Evolutionary conservation across 1,284 basidiomycete species (phyloP), one percentile per base, ranked within the genome.

Genomic region (Sanguinoderma infundibulare): DNA sequence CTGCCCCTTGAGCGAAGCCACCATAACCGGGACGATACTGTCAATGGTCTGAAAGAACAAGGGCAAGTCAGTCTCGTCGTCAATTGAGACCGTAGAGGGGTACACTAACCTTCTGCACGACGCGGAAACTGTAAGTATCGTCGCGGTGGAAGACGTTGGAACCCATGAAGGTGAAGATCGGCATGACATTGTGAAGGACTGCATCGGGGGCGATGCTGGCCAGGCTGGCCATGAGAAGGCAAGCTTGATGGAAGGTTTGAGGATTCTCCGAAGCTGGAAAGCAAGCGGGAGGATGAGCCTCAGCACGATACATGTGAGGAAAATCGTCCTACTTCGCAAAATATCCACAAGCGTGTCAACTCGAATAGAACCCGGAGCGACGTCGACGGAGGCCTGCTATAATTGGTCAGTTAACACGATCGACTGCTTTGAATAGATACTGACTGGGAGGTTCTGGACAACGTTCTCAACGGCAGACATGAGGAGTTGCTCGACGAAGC

Each of bases 101-200:
- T 0, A 6, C 36, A 26, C 71, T 62, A 57, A 93, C 94, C 83
- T 92, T 94, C 73, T 98, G 95, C 12, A 99, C 94, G 5, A 99
- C 96, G 32, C 89, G 87, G 79, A 98, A 96, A 72, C 93, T 97
- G 77, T 96, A 97, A 0, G 92, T 87, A 73, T 99, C 98, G 72
- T 99, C 98, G 49, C 96, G 85, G 74, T 98, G 96, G 78, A 99
- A 91, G 24, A 98, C 90, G 62, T 95, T 95, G 8, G 95, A 93
- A 30, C 98, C 97, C 91, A 99, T 98, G 79, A 98, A 99, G 0
- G 97, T 98, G 79, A 99, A 98, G 60, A 99, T 91, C 6, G 98
- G 96, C 95, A 99, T 98, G 62, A 98, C 86, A 70, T 98, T 96
- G 74, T 95, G 95, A 32, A 98, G 81, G 15, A 98, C 94, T 8